Evolutionary conservation across 257 asterid genomes (phyloP).

Genomic region (Jacaranda mimosifolia): DNA sequence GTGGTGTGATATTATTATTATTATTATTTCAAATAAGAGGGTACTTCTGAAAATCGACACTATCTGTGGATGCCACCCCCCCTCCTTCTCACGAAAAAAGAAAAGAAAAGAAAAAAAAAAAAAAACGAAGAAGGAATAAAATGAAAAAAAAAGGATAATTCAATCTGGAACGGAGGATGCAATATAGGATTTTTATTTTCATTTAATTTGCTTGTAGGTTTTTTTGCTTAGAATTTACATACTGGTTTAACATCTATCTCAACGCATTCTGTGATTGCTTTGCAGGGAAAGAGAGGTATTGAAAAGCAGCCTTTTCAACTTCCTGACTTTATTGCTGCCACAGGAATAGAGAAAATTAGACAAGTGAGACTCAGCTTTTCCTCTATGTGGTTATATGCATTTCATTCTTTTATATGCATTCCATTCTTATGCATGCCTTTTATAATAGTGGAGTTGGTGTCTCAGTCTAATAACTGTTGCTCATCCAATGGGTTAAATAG

Average conservation of each 20-base stretch:
- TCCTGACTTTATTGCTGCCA: constrained; percentile 98
- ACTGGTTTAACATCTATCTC: constrained; percentile 47
- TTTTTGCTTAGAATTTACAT: neutral
- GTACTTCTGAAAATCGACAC: constrained; percentile 1
- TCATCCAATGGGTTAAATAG: neutral
- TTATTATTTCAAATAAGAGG: neutral
- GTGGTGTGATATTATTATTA: neutral
- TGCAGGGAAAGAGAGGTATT: constrained; percentile 98
- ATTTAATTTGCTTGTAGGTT: constrained; percentile 21
- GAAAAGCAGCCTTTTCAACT: constrained; percentile 97
- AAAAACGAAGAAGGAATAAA: neutral
- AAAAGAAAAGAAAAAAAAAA: neutral
- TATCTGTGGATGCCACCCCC: too few species aligned
- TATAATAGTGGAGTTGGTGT: neutral
- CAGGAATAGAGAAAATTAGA: constrained; percentile 99
- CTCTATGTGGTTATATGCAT: constrained; percentile 13
- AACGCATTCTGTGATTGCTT: constrained; percentile 46
- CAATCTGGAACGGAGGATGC: neutral
- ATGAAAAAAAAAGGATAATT: neutral
- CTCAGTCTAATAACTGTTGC: neutral
- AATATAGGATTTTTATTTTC: neutral
- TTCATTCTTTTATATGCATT: constrained; percentile 21
- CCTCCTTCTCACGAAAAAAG: too few species aligned
- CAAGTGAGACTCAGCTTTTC: constrained; percentile 64
- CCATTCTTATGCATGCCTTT: constrained; percentile 20